Evolutionary conservation across 75 land plant genomes (phyloP), one percentile per base, ranked within the genome.

Genomic region (Picea sitchensis): DNA sequence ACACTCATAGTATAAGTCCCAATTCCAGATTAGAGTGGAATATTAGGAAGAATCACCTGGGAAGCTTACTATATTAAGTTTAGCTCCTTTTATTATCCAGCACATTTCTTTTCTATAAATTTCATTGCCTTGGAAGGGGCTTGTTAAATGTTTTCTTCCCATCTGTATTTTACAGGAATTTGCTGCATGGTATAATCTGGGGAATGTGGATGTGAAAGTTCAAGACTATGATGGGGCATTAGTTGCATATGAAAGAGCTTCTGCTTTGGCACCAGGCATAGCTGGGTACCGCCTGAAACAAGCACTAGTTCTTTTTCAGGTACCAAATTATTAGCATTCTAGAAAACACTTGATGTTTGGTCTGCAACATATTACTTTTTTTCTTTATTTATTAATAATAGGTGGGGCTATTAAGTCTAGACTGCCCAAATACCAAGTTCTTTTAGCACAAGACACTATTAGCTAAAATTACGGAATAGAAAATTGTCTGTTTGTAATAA

Each of bases 281-380:
- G 88, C 88, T 32, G 88, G 88, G 5, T 86, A 86, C 80, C 86
- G 82, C 21, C 71, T 86, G 18, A 84, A 77, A 75, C 81, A 86
- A 86, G 86, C 88, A 69, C 87, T 86, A 26, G 79, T 83, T 76
- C 86, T 86, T 72, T 86, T 86, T 67, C 81, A 86, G 86, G 88
- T 86, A 58, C 23, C 38, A 58, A 36, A 60, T 4, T 34, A 9
- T 36, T 36, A 36, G 38, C 38, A 36, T 36, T 36, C 38, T 3
- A 36, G 38, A 36, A 36, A 36, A 36, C 38, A 36, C 38, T 2
- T 36, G 26, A 36, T 36, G 38, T 36, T 36, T 36, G 38, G 38
- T 36, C 38, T 36, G 38, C 38, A 36, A 36, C 38, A 36, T 1
- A 36, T 36, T 36, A 36, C 38, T 3, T 36, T 2, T 36, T 36